A percentile compares a stretch with the other conserved stretches of the same genome.
phyloP scores from a whole-genome alignment of 495 filamentous ascomycete species.

The Penicillium angulare region DNA sequence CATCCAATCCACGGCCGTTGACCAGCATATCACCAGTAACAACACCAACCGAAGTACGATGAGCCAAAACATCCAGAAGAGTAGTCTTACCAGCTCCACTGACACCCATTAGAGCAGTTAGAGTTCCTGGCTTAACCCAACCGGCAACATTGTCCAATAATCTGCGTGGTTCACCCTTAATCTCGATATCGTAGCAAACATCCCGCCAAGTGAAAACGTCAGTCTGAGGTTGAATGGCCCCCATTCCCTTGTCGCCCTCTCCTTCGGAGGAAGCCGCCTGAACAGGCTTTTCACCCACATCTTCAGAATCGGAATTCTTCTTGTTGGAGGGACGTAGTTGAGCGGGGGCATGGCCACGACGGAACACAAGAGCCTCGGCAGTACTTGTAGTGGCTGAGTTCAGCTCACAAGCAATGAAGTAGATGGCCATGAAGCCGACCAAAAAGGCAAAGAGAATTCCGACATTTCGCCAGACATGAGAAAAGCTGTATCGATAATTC shows the following conservation, averaged over 20 bases:
- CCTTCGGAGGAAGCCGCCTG: background rate
- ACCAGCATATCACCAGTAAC: conserved; percentile 53
- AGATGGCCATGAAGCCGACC: conserved; percentile 4
- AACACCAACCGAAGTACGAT: conserved; percentile 45
- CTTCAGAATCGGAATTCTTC: background rate
- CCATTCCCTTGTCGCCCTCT: background rate
- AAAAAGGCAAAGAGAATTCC: conserved; percentile 12
- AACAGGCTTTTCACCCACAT: background rate
- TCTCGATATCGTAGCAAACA: conserved; percentile 66
- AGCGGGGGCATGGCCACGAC: conserved; percentile 18
- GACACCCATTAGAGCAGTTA: conserved; percentile 63
- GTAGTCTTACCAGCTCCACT: conserved; percentile 62
- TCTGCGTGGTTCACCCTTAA: conserved; percentile 55
- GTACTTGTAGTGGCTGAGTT: background rate
- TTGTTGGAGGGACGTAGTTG: conserved; percentile 5
- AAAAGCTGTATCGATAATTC: conserved; percentile 3
- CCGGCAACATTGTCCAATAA: conserved; percentile 62
- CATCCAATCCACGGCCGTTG: conserved; percentile 54
- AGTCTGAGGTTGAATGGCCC: conserved; percentile 38
- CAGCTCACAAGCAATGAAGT: conserved; percentile 8
- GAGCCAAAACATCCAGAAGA: conserved; percentile 44
- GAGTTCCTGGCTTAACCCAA: conserved; percentile 65
- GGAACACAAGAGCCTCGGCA: conserved; percentile 6
- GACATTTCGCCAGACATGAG: conserved; percentile 13
- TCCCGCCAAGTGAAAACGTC: conserved; percentile 76